phyloP scores from a whole-genome alignment of 148 eudicot species.

The Linanthus parryae region DNA sequence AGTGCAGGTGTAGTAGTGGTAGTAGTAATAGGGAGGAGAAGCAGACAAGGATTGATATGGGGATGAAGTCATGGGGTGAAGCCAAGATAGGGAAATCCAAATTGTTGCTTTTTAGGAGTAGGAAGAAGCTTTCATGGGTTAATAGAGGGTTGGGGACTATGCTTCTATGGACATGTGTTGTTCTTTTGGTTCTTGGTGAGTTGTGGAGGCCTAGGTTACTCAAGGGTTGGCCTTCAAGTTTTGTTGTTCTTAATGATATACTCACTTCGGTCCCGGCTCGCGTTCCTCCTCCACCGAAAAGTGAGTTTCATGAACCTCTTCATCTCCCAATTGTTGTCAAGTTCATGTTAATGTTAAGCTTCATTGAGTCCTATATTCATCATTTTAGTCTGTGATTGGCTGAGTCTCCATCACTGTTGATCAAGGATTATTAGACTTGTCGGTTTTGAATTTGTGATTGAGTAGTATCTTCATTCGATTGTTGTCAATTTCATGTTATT shows the following conservation, averaged over 20 bases:
- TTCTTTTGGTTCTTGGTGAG: slow-evolving; percentile 38
- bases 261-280: slow-evolving; percentile 12
- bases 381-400: neutral
- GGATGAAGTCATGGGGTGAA: slow-evolving; percentile 31
- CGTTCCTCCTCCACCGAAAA: slow-evolving; percentile 43
- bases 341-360: neutral
- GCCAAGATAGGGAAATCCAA: slow-evolving; percentile 24
- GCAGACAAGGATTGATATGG: slow-evolving; percentile 20
- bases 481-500: neutral
- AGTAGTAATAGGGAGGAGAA: slow-evolving; percentile 11
- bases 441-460: neutral
- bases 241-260: slow-evolving; percentile 13
- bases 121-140: slow-evolving; percentile 38
- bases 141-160: slow-evolving; percentile 39
- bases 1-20: no score
- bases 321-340: neutral
- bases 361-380: neutral
- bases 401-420: no score
- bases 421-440: no score
- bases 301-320: slow-evolving; percentile 25
- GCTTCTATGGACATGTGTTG: slow-evolving; percentile 37
- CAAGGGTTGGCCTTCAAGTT: slow-evolving; percentile 54
- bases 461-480: neutral
- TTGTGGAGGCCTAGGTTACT: slow-evolving; percentile 49
- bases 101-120: slow-evolving; percentile 30